Base-by-base conservation (phyloP, 2,329 filamentous ascomycete genomes). In the Malbranchea cinnamomea region DNA sequence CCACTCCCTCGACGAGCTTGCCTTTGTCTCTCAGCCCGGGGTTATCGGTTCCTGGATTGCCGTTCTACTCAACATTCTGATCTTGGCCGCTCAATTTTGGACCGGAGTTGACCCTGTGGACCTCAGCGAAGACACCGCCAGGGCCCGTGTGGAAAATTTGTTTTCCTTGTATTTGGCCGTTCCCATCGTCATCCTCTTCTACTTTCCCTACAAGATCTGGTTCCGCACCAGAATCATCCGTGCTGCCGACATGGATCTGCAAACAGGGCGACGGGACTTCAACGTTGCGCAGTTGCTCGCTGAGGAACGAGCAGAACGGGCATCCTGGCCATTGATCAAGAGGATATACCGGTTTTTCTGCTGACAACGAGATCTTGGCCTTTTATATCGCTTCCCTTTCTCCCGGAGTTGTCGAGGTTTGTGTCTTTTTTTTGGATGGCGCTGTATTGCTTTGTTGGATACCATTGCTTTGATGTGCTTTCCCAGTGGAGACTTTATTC, bases 31-130 rank as follows among this genome's bases (percentile, higher is more conserved):
- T 10, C 52, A 47, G n/a, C 57, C 53, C 30, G 61, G 64, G 36
- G 60, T 62, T 5, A 72, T 73, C 39, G 68, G 63, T 9, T 78
- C 78, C 0, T 74, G 63, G 40, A 52, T 58, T 6, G 68, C 69
- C 0, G 56, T 85, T 4, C 67, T 74, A 57, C 63, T 63, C 37
- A 71, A 66, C 43, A 54, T 72, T 12, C 48, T 78, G 20, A 74
- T 82, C 35, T 70, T 77, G 3, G 48, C 89, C 28, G 87, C 80
- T 46, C 89, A 89, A 67, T 85, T 84, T 63, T 89, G 74, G 55
- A 65, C 69, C 32, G 56, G 84, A 2, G 57, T 83, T 18, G 74
- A 77, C 2, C 54, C 51, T 30, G 51, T 45, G 15, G 82, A 78
- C 2, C 68, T 94, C 34, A 85, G 68, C 70, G 21, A 82, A 33